Percentiles rank a stretch among this genome's conserved stretches.
Conservation (phyloP, 1,284 basidiomycete genomes). For the Sporisorium exsertum region DNA sequence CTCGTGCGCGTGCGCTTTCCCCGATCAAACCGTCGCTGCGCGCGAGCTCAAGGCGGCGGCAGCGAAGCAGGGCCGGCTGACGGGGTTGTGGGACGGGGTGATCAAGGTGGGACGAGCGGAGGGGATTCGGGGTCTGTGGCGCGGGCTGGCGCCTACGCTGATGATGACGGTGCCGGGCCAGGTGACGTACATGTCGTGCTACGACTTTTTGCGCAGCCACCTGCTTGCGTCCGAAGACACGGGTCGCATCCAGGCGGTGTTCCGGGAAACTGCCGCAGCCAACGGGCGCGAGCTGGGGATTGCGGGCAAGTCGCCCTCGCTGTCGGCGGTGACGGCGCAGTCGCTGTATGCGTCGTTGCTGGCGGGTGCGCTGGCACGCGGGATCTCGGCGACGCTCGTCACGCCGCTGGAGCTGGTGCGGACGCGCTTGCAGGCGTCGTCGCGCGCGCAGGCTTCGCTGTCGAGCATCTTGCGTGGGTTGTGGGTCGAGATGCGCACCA, state of each 20-base stretch:
- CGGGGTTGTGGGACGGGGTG: slow-evolving; percentile 64
- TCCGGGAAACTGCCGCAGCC: slow-evolving; percentile 14
- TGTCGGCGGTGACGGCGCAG: slow-evolving; percentile 52
- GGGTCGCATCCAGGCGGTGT: slow-evolving; percentile 9
- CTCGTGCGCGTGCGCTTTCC: slow-evolving; percentile 51
- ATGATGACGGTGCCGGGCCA: slow-evolving; percentile 89
- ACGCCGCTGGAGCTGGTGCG: slow-evolving; percentile 94
- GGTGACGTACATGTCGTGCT: slow-evolving; percentile 94
- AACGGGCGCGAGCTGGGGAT: slow-evolving; percentile 24
- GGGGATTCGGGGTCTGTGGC: slow-evolving; percentile 64
- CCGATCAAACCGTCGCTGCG: slow-evolving; percentile 45
- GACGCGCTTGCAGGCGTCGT: slow-evolving; percentile 81
- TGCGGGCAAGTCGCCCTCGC: slow-evolving; percentile 24
- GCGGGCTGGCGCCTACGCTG: slow-evolving; percentile 66
- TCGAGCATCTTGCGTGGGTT: slow-evolving; percentile 53
- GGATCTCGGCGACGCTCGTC: slow-evolving; percentile 81
- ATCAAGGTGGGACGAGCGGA: slow-evolving; percentile 61
- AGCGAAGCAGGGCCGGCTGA: slow-evolving; percentile 50
- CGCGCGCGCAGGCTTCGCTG: slow-evolving; percentile 40
- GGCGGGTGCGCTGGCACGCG: slow-evolving; percentile 85
- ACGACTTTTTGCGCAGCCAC: slow-evolving; percentile 82
- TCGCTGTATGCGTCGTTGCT: slow-evolving; percentile 76
- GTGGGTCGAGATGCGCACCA: slow-evolving; percentile 50
- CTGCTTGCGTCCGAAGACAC: slow-evolving; percentile 52
- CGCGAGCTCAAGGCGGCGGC: slow-evolving; percentile 43